Percentiles rank a stretch among this genome's conserved stretches.
phyloP scores from a whole-genome alignment of 768 basidiomycete genomes.

The Tulasnella sp. region DNA sequence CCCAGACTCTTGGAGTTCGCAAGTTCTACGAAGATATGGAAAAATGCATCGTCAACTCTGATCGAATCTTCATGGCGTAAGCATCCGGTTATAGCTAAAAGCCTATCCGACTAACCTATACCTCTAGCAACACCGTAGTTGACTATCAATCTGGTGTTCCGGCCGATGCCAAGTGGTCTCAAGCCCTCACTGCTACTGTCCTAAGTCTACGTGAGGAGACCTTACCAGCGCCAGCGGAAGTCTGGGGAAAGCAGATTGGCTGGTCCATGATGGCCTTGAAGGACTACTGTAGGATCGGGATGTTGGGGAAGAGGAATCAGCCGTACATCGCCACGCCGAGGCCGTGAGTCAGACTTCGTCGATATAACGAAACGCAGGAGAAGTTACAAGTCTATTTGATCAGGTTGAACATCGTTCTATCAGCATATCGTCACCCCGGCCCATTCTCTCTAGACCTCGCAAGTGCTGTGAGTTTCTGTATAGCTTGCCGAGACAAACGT shows the following conservation, averaged over 20 bases:
- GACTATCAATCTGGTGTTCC: background rate
- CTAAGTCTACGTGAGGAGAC: background rate
- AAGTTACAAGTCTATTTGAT: slow-evolving; percentile 20
- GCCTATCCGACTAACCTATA: background rate
- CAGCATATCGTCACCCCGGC: slow-evolving; percentile 67
- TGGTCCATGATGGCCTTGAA: background rate
- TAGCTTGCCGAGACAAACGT: background rate
- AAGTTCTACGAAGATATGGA: slow-evolving; percentile 14
- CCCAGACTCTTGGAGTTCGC: slow-evolving; percentile 12
- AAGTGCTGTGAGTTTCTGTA: slow-evolving; percentile 5
- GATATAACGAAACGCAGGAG: too few relatives aligned
- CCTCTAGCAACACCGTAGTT: background rate
- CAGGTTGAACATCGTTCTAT: slow-evolving; percentile 63
- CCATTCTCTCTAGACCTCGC: slow-evolving; percentile 13
- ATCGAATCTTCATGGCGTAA: slow-evolving; percentile 9
- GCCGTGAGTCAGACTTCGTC: background rate
- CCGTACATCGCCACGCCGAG: background rate
- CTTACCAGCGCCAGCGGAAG: background rate
- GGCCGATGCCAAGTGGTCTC: background rate
- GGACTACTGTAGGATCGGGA: background rate
- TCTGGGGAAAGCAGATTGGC: background rate
- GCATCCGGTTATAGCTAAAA: background rate
- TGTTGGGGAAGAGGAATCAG: background rate
- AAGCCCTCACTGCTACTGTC: background rate
- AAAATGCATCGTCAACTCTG: background rate